These are phyloP conservation scores for Auricularia cornea DNA, from an alignment of 768 basidiomycete genomes.

Conservation along the genomic window DNA sequence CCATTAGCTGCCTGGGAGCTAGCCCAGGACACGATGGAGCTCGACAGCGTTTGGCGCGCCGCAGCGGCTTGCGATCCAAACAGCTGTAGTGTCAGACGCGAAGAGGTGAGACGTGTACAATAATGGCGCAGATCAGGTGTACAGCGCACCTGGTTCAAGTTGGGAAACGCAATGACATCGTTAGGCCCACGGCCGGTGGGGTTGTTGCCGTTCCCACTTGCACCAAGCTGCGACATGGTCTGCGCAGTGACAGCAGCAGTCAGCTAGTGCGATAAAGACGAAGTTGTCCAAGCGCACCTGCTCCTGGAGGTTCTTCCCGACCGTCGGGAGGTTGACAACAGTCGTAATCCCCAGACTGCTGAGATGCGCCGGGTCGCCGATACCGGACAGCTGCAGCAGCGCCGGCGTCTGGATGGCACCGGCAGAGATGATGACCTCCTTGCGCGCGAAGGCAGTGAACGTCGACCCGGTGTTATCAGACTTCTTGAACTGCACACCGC, in stretches of 20 bases:
- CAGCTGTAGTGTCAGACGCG: constrained; percentile 1
- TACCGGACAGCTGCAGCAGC: constrained; percentile 47
- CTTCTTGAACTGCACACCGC: constrained; percentile 40
- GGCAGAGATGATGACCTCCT: constrained; percentile 47
- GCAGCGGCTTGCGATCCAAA: constrained; percentile 2
- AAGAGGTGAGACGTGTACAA: background rate
- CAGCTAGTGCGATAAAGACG: background rate
- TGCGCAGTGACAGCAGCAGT: background rate
- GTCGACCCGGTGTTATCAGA: constrained; percentile 28
- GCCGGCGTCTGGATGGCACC: constrained; percentile 44
- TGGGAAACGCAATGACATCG: constrained; percentile 44
- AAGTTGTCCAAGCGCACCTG: constrained; percentile 23
- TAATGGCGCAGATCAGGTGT: constrained; percentile 26
- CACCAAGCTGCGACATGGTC: constrained; percentile 35
- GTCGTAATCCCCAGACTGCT: constrained; percentile 38
- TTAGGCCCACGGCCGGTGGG: constrained; percentile 36
- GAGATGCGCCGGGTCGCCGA: constrained; percentile 43
- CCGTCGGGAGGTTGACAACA: constrained; percentile 38
- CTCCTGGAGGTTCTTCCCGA: constrained; percentile 52
- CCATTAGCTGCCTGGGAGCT: constrained; percentile 33
- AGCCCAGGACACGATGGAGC: constrained; percentile 35
- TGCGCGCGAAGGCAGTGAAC: constrained; percentile 34
- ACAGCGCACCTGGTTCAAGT: constrained; percentile 43
- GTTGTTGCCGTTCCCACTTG: constrained; percentile 31
- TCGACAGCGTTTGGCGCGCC: constrained; percentile 29